Base-by-base conservation (phyloP, 2,329 filamentous ascomycete species). In the Sodiomyces alkalinus region DNA sequence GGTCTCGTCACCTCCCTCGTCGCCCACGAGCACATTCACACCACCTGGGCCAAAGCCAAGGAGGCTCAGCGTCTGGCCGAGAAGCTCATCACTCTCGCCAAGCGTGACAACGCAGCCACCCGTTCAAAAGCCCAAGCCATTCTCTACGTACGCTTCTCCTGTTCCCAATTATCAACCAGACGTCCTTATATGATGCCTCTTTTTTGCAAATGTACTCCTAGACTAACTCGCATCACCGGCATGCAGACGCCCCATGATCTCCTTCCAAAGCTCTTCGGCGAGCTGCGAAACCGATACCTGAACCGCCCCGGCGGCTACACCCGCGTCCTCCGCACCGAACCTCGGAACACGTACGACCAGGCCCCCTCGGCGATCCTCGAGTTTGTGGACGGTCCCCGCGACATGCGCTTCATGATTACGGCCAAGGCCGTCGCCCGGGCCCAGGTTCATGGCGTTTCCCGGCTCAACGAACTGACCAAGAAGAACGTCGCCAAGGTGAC, bases 1-100 rank as follows among this genome's bases (percentile, higher is more conserved):
- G 94, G 96, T 58, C 67, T 98, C 36, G 86, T 96, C 51, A 93
- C 87, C 41, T 90, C 87, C 30, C 79, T 98, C 41, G 80, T 98
- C 58, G 69, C 81, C 55, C 74, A 92, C 55, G 90, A 98, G 62
- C 75, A 82, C 38, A 92, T 98, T 59, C 75, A 78, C 39, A 98
- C 90, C 28, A 93, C 90, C 58, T 94, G 80, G 68, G 76, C 79
- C 51, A 96, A 96, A 60, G 90, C 90, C 26, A 98, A 96, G 58
- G 90, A 98, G 61, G 81, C 90, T 13, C 90, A 98, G 58, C 70
- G 81, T 23, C 54, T 96, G 42, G 90, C 86, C 6, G 90, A 98
- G 51, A 92, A 92, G 62, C 64, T 96, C 41, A 86, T 98, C 45
- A 94, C 86, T 4, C 55, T 93, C 43, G 87, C 81, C 13, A 98